Evolutionary conservation across 371 early-diverging fungal genomes (phyloP), one percentile per base, ranked within the genome.

Genomic region (Mortierella sp.): DNA sequence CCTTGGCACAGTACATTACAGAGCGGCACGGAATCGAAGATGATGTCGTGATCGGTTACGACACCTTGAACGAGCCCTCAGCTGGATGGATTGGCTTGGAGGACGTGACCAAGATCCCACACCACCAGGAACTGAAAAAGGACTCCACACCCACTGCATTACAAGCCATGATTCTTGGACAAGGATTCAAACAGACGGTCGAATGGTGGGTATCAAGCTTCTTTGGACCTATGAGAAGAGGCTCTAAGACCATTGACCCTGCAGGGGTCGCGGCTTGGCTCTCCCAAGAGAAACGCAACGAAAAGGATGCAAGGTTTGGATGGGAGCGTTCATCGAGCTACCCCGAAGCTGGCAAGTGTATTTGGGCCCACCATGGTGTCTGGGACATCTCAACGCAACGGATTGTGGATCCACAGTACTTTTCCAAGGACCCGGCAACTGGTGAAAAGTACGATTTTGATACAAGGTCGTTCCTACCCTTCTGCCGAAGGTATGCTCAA

Each of bases 41-140:
- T 41, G 71, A 80, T 12, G 83, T 86, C 22, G 92, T 93, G 27
- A 71, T 90, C 59, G 93, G 93, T 5, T 90, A 87, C 60, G 93
- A 93, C 48, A 84, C 89, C 1, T 81, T 93, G 73, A 93, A 93
- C 60, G 93, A 92, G 57, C 93, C 93, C 17, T 85, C 85, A 3
- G 80, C 82, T 44, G 92, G 92, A 2, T 91, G 82, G 65, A 60
- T 90, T 19, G 87, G 83, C 0, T 28, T 80, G 0, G 71, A 72
- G n/a, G 81, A 87, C 53, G 47, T 91, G 10, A 80, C 74, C n/a
- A 69, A 82, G 29, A 55, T 86, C n/a, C 80, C 83, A 3, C 62
- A 80, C 2, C 81, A 83, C 37, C 80, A 82, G 40, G 83, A 82
- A 24, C 79, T 86, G 60, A 83, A 82, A 45, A 88, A 85, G 61